These are phyloP conservation scores for Aureobasidium pullulans DNA, from an alignment of 2,329 filamentous ascomycete species.

Conservation along the genomic window DNA sequence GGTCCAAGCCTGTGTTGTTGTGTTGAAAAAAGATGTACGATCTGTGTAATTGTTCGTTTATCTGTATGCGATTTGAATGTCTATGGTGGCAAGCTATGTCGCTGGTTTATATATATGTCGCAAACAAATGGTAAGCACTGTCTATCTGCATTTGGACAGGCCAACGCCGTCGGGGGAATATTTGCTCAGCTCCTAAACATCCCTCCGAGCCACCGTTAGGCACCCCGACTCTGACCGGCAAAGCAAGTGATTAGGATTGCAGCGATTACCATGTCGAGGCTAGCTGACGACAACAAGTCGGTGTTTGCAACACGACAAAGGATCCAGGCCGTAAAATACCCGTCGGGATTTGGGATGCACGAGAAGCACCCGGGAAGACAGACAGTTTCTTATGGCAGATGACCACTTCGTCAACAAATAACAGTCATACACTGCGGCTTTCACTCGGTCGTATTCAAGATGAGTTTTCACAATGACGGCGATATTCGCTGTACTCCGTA, in stretches of 20 bases:
- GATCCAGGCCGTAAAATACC: neutral
- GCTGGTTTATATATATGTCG: neutral
- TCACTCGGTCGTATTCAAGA: conserved; percentile 1
- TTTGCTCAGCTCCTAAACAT: neutral
- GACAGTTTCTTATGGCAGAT: neutral
- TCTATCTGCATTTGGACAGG: neutral
- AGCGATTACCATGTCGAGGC: neutral
- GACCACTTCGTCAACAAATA: neutral
- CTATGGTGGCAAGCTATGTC: conserved; percentile 1
- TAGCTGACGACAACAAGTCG: neutral
- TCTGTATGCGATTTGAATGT: neutral
- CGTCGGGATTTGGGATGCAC: neutral
- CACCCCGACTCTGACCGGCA: conserved; percentile 6
- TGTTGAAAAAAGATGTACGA: neutral
- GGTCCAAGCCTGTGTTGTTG: neutral
- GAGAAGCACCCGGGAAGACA: neutral
- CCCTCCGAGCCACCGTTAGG: neutral
- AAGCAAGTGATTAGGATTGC: neutral
- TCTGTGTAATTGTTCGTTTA: neutral
- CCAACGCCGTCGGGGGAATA: neutral
- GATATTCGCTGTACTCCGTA: neutral
- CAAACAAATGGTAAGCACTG: neutral
- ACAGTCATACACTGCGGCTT: conserved; percentile 10
- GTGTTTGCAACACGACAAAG: neutral
- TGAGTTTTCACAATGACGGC: conserved; percentile 1